A percentile compares a stretch with the other conserved stretches of the same genome.
These are phyloP conservation scores for Dunaliella primolecta DNA, from an alignment of 139 green algal species.

Conservation along the genomic window DNA sequence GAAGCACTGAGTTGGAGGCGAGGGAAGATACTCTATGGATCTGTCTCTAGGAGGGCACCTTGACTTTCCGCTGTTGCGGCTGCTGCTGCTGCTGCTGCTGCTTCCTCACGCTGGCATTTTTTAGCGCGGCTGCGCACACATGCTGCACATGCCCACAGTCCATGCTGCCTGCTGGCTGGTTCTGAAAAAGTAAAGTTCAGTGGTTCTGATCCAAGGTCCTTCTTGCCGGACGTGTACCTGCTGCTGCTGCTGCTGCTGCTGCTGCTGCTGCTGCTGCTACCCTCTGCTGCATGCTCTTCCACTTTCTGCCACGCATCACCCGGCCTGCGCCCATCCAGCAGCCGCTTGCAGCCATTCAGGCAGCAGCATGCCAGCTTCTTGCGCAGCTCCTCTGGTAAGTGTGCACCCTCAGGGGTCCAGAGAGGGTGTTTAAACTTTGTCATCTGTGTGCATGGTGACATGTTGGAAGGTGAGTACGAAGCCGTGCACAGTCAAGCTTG, in stretches of 20 bases:
- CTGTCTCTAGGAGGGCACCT: no score
- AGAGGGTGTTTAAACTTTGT: not conserved
- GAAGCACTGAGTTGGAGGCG: no score
- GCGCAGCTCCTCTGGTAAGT: not conserved
- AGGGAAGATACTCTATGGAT: no score
- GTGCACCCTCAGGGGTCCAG: not conserved
- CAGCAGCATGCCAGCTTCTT: not conserved
- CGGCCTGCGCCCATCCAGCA: not conserved
- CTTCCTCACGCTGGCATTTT: no score
- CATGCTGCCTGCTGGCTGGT: no score
- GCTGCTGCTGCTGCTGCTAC: not conserved
- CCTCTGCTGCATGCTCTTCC: not conserved
- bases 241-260: not conserved
- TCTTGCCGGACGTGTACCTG: no score
- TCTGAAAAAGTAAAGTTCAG: no score
- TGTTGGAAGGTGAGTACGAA: not conserved
- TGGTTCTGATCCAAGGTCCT: no score
- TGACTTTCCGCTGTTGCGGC: not conserved
- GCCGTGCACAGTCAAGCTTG: no score
- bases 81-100: not conserved
- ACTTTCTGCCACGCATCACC: not conserved
- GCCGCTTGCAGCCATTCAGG: not conserved
- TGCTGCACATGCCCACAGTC: no score
- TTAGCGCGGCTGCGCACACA: no score
- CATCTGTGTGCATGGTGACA: not conserved